Percentiles rank a stretch among this genome's conserved stretches.
These are phyloP conservation scores for Mycena filopes DNA, from an alignment of 768 basidiomycete genomes.

Conservation along the genomic window DNA sequence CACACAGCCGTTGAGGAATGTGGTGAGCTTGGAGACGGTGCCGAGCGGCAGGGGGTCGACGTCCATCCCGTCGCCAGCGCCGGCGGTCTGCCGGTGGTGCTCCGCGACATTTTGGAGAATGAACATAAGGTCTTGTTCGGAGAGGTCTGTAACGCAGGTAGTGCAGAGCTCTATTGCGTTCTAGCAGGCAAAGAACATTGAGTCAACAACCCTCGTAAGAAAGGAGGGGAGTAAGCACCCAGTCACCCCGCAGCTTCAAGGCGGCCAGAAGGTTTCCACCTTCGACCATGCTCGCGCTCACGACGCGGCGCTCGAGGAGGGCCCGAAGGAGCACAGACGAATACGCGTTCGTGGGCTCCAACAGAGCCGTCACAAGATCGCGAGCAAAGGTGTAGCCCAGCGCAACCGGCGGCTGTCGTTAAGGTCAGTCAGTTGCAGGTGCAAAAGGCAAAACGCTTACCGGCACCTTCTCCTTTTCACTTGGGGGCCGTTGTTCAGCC, in stretches of 20 bases:
- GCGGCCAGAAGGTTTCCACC: conserved; percentile 62
- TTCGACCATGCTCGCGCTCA: conserved; percentile 71
- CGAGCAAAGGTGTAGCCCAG: conserved; percentile 65
- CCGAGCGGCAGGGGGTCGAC: conserved; percentile 40
- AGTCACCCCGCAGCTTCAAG: conserved; percentile 68
- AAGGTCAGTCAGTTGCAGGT: conserved; percentile 6
- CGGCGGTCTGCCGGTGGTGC: conserved; percentile 44
- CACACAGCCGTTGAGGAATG: conserved; percentile 49
- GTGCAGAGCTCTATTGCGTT: conserved; percentile 63
- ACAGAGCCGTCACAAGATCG: conserved; percentile 60
- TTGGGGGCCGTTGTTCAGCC: conserved; percentile 36
- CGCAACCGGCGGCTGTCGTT: conserved; percentile 24
- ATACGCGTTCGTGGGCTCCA: conserved; percentile 60
- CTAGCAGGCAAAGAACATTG: conserved; percentile 35
- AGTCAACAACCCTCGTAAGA: not conserved
- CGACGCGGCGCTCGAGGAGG: conserved; percentile 65
- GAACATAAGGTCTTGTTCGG: conserved; percentile 71
- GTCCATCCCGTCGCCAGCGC: conserved; percentile 54
- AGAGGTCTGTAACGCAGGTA: conserved; percentile 65
- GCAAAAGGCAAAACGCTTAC: not conserved
- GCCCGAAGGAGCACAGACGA: conserved; percentile 65
- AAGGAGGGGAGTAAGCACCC: conserved; percentile 55
- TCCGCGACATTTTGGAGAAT: conserved; percentile 57
- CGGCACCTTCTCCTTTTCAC: conserved; percentile 6
- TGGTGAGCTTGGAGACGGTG: conserved; percentile 43